Evolutionary conservation across 768 basidiomycete species (phyloP).

Genomic region (Lactarius tabidus): DNA sequence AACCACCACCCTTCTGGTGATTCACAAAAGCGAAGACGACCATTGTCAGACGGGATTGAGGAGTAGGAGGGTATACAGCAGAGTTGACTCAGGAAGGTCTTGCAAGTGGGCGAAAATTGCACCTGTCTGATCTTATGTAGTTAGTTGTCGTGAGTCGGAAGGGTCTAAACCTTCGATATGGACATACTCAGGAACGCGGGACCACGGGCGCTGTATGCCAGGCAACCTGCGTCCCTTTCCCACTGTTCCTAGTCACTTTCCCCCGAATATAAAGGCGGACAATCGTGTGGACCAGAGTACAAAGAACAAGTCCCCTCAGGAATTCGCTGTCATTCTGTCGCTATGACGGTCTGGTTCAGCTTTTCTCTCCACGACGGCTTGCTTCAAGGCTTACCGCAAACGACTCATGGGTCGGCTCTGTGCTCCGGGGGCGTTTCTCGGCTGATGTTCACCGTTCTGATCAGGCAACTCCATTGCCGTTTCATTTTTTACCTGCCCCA

Average conservation of each 20-base stretch:
- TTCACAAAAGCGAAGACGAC: conserved; percentile 5
- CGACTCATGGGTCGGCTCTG: not conserved
- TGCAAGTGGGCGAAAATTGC: not conserved
- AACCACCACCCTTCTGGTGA: not conserved
- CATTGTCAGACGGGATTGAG: not conserved
- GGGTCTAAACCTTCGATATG: not conserved
- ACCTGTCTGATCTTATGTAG: not conserved
- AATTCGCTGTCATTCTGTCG: not conserved
- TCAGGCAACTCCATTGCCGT: not conserved
- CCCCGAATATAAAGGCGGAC: not conserved
- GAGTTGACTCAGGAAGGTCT: not conserved
- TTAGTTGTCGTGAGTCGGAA: not conserved
- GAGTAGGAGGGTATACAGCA: not conserved
- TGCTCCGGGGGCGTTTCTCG: not conserved
- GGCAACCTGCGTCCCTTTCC: not conserved
- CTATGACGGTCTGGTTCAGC: not conserved
- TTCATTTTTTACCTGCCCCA: not conserved
- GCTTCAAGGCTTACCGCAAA: not conserved
- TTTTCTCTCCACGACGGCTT: not conserved
- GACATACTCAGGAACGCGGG: not conserved
- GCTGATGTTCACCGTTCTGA: not conserved
- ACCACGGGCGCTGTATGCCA: not conserved
- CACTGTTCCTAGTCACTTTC: not conserved
- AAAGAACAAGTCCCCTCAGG: not conserved
- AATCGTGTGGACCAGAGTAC: not conserved